Percentiles rank a stretch among this genome's conserved stretches.
Evolutionary conservation across 2,329 filamentous ascomycete genomes (phyloP).

Genomic region (Diaporthe destruens): DNA sequence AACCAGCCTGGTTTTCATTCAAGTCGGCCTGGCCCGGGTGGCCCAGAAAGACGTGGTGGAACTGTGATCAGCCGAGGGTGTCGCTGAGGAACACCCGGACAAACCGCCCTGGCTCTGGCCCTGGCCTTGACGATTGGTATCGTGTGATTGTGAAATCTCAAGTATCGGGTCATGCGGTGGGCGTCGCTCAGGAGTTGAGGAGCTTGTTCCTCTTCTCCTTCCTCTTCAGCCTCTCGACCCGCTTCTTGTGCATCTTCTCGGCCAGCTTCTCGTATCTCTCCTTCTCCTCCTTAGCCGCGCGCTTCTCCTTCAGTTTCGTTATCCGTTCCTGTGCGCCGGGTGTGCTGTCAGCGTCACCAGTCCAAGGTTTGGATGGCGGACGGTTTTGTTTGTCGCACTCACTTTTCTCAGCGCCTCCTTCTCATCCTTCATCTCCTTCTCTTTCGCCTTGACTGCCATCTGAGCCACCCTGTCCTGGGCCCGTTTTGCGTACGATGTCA

Average conservation of each 20-base stretch:
- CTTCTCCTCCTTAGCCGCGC: slow-evolving; percentile 91
- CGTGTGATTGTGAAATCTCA: slow-evolving; percentile 9
- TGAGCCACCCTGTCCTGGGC: slow-evolving; percentile 76
- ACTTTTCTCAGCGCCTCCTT: slow-evolving; percentile 92
- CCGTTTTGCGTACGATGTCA: slow-evolving; percentile 84
- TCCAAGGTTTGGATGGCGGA: slow-evolving; percentile 16
- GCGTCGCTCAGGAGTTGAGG: slow-evolving; percentile 69
- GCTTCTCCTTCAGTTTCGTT: slow-evolving; percentile 85
- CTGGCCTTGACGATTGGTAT: slow-evolving; percentile 26
- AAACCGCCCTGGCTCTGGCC: background rate
- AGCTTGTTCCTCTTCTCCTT: slow-evolving; percentile 97
- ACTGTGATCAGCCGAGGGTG: slow-evolving; percentile 23
- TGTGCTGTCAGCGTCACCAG: slow-evolving; percentile 34
- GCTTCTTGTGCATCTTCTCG: slow-evolving; percentile 97
- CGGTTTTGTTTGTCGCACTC: slow-evolving; percentile 46
- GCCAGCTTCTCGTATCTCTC: slow-evolving; percentile 94
- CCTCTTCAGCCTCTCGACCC: slow-evolving; percentile 91
- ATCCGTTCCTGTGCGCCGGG: slow-evolving; percentile 72
- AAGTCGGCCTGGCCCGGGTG: background rate
- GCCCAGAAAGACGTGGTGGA: slow-evolving; percentile 21
- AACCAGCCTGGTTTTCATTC: background rate
- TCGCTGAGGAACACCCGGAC: slow-evolving; percentile 9
- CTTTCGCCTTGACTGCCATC: slow-evolving; percentile 87
- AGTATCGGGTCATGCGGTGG: background rate
- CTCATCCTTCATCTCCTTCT: slow-evolving; percentile 96